Conservation (phyloP, 192 early-diverging fungal genomes). For the Entomortierella chlamydospora region DNA sequence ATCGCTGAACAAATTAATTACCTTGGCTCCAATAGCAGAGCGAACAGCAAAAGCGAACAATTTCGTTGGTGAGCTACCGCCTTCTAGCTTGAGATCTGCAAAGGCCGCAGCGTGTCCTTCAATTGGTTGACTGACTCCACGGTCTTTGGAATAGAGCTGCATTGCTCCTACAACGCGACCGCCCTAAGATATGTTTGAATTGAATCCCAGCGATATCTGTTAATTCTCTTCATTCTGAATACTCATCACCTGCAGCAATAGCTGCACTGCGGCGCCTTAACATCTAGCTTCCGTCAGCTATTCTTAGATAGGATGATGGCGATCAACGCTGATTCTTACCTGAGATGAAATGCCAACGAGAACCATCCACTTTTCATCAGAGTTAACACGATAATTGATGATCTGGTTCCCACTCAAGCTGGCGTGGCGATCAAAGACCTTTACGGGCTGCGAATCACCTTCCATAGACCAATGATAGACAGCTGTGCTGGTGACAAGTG, state of each 20-base stretch:
- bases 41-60: constrained; percentile 96
- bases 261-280: too few relatives aligned
- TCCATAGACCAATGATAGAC: constrained; percentile 99
- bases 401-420: constrained; percentile 90
- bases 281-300: too few relatives aligned
- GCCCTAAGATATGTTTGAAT: constrained; percentile 53
- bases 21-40: constrained; percentile 83
- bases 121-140: constrained; percentile 91
- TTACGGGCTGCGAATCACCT: constrained; percentile 83
- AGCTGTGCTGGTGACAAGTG: constrained; percentile 86
- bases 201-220: not conserved
- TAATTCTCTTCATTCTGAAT: not conserved
- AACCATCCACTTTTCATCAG: constrained; percentile 94
- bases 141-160: constrained; percentile 96
- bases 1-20: constrained; percentile 22
- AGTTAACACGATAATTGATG: constrained; percentile 94
- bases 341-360: constrained; percentile 94
- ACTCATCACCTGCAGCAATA: too few relatives aligned
- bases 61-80: constrained; percentile 78
- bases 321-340: constrained; percentile 37
- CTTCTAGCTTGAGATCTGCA: constrained; percentile 83
- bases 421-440: constrained; percentile 94
- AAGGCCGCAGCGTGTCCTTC: constrained; percentile 98
- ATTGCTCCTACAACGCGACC: constrained; percentile 94
- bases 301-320: not conserved